Conservation (phyloP, 768 basidiomycete species). For the Mycena epipterygia region DNA sequence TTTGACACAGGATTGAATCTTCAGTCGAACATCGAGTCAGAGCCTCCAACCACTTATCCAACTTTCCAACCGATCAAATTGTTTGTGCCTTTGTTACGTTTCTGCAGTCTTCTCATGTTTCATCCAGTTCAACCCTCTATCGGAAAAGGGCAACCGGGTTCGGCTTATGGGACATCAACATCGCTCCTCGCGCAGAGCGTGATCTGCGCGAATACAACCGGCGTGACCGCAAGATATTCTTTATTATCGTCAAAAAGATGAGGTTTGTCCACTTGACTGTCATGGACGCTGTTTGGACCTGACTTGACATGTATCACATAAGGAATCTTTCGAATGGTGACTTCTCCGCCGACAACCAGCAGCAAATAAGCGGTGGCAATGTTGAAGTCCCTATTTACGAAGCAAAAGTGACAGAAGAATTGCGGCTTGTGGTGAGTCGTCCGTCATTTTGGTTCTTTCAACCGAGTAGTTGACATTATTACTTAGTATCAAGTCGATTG, state of each 20-base stretch:
- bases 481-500: conserved; percentile 31
- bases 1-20: background rate
- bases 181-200: conserved; percentile 44
- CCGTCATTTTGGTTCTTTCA: background rate
- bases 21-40: background rate
- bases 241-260: conserved; percentile 61
- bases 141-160: conserved; percentile 23
- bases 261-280: conserved; percentile 43
- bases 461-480: background rate
- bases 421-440: conserved; percentile 21
- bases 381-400: conserved; percentile 27
- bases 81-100: conserved; percentile 1
- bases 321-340: conserved; percentile 65
- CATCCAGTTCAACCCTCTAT: conserved; percentile 27
- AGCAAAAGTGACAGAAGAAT: conserved; percentile 16
- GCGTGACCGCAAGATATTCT: conserved; percentile 51
- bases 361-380: conserved; percentile 49
- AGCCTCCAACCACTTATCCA: background rate
- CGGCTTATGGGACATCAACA: conserved; percentile 55
- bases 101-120: background rate
- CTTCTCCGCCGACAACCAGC: conserved; percentile 65
- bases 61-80: conserved; percentile 19
- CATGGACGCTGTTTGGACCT: background rate
- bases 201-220: conserved; percentile 47
- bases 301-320: background rate